phyloP scores from a whole-genome alignment of 176 grass and related monocot genomes.

The Raddia distichophylla region DNA sequence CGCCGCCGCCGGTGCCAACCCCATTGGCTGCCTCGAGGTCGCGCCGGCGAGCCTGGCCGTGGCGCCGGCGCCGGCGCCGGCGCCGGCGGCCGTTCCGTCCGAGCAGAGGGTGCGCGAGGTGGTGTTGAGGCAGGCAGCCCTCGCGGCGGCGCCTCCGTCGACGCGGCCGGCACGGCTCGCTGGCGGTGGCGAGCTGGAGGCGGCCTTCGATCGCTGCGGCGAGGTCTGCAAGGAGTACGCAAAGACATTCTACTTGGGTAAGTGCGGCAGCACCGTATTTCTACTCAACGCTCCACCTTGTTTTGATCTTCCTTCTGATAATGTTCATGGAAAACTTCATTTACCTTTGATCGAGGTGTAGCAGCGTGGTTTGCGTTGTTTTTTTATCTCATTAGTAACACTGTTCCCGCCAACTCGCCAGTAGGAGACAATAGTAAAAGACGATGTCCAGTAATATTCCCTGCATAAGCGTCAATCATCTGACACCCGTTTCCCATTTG shows the following conservation, averaged over 20 bases:
- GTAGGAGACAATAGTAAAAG: not conserved
- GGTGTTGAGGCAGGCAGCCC: slow-evolving; percentile 73
- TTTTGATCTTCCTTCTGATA: not conserved
- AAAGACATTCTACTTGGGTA: slow-evolving; percentile 96
- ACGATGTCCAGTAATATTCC: slow-evolving; percentile 6
- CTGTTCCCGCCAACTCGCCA: not conserved
- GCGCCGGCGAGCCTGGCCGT: slow-evolving; percentile 28
- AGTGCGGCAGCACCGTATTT: too few species aligned
- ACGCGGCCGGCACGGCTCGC: slow-evolving; percentile 23
- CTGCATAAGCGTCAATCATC: not conserved
- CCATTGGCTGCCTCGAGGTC: slow-evolving; percentile 43
- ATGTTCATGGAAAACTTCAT: not conserved
- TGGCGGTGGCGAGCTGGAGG: slow-evolving; percentile 50
- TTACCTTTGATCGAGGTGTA: not conserved
- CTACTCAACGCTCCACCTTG: not conserved
- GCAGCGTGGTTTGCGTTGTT: not conserved
- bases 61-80: slow-evolving; percentile 30
- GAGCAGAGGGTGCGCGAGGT: slow-evolving; percentile 83
- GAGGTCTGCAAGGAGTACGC: slow-evolving; percentile 92
- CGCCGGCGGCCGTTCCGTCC: slow-evolving; percentile 32
- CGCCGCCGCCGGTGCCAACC: slow-evolving; percentile 32
- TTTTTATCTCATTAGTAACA: not conserved
- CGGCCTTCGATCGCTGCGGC: slow-evolving; percentile 71
- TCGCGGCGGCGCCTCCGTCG: slow-evolving; percentile 31
- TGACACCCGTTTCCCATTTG: not conserved